Percentiles rank a stretch among this genome's conserved stretches.
phyloP scores from a whole-genome alignment of 148 eudicot species.

The Rhododendron henanense region DNA sequence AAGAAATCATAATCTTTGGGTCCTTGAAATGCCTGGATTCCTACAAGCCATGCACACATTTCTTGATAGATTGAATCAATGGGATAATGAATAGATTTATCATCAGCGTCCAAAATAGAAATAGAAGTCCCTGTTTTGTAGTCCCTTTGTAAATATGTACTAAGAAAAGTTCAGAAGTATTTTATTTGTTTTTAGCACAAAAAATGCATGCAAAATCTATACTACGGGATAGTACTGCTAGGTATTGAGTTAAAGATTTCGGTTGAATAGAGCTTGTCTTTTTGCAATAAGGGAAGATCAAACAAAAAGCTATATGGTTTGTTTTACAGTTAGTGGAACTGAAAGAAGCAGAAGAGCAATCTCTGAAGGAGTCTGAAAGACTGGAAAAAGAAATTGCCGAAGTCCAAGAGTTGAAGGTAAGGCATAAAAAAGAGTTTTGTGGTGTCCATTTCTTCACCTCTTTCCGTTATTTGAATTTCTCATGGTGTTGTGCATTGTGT shows the following conservation, averaged over 20 bases:
- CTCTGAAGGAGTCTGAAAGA: slow-evolving; percentile 86
- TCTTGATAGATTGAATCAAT: not conserved
- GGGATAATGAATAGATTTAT: not conserved
- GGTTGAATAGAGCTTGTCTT: not conserved
- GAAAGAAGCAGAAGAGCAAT: slow-evolving; percentile 77
- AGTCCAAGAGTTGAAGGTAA: slow-evolving; percentile 91
- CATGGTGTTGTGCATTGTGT: not conserved
- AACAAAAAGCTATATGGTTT: not conserved
- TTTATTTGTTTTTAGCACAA: not conserved
- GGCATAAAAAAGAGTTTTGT: not conserved
- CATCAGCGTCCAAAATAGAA: not conserved
- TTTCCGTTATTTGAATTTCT: not conserved
- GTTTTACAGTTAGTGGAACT: slow-evolving; percentile 70
- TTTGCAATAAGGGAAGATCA: not conserved
- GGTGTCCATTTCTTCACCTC: not conserved
- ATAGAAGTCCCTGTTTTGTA: not conserved
- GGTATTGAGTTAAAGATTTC: not conserved
- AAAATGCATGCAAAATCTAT: not conserved
- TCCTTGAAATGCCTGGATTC: not conserved
- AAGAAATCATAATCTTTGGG: not conserved
- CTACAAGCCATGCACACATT: not conserved
- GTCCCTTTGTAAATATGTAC: not conserved
- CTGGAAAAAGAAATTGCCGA: slow-evolving; percentile 91
- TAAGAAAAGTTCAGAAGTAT: not conserved
- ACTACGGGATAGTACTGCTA: not conserved